Percentiles rank a stretch among this genome's conserved stretches.
Evolutionary conservation across 371 early-diverging fungal species (phyloP).

Genomic region (Smittium culicis): DNA sequence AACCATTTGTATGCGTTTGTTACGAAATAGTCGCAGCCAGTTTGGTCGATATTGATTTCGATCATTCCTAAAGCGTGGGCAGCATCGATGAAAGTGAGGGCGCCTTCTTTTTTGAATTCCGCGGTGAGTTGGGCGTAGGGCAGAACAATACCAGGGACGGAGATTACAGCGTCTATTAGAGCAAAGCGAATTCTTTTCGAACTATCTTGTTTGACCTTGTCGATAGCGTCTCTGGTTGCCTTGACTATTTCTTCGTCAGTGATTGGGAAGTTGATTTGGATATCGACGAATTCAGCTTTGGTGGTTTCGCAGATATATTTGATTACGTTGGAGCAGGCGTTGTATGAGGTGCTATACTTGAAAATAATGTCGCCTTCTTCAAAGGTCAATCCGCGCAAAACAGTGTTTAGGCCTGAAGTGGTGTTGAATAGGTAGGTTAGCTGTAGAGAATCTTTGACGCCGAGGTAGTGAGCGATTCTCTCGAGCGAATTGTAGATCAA

Average conservation of each 20-base stretch:
- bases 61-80: slow-evolving; percentile 3
- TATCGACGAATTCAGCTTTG: neutral
- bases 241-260: slow-evolving; percentile 1
- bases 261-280: neutral
- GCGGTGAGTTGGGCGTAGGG: neutral
- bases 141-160: slow-evolving; percentile 3
- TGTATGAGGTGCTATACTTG: neutral
- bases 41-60: neutral
- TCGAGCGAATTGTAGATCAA: neutral
- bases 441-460: neutral
- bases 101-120: neutral
- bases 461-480: neutral
- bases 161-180: neutral
- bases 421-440: neutral
- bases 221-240: neutral
- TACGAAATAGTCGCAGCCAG: neutral
- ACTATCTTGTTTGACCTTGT: neutral
- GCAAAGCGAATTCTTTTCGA: neutral
- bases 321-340: neutral
- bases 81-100: neutral
- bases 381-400: neutral
- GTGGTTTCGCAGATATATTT: neutral
- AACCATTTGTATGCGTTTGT: slow-evolving; percentile 7
- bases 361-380: neutral
- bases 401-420: neutral